Evolutionary conservation across 2,329 filamentous ascomycete species (phyloP), one percentile per base, ranked within the genome.

Genomic region (Ascocoryne sarcoides): DNA sequence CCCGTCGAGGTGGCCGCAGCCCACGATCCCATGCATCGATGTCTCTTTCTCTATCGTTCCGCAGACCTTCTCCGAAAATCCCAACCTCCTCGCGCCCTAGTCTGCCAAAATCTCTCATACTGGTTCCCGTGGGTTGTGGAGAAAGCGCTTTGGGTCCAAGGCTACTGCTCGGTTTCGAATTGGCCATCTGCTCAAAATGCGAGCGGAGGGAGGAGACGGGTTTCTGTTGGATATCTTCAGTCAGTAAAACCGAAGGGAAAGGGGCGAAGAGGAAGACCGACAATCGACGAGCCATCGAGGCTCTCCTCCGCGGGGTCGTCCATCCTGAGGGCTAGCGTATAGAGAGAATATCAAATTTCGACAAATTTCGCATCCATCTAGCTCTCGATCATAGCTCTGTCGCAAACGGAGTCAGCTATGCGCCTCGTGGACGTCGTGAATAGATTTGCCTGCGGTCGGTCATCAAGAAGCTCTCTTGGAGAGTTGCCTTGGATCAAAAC

Each of bases 161-260:
- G 49, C 51, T 42, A 54, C 55, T 52, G 54, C 60, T 47, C 44
- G 66, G 61, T 41, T 65, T 65, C 39, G 61, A 48, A 57, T 69
- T 75, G 49, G 73, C 69, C 67, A 90, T 78, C 58, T 82, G 86
- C 67, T 92, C 85, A 60, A 90, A 92, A 54, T 84, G 80, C 48
- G 83, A 85, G 46, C 81, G 75, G 45, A 92, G 69, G 37, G 84
- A 89, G 37, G 85, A 92, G 37, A 92, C 84, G 18, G 86, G 84
- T 66, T 80, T 85, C 82, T 87, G 48, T 26, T 26, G 23, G 23
- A 26, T 7, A 26, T 12, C 23, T n/a, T 7, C 23, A 26, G 23
- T 26, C 23, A 26, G 23, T 26, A 26, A 7, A 7, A 26, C 12
- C 23, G 7, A 26, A 26, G 23, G 12, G 12, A 12, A 26, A 7